phyloP scores from a whole-genome alignment of 2,329 filamentous ascomycete genomes.

The Rhexocercosporidium sp. region DNA sequence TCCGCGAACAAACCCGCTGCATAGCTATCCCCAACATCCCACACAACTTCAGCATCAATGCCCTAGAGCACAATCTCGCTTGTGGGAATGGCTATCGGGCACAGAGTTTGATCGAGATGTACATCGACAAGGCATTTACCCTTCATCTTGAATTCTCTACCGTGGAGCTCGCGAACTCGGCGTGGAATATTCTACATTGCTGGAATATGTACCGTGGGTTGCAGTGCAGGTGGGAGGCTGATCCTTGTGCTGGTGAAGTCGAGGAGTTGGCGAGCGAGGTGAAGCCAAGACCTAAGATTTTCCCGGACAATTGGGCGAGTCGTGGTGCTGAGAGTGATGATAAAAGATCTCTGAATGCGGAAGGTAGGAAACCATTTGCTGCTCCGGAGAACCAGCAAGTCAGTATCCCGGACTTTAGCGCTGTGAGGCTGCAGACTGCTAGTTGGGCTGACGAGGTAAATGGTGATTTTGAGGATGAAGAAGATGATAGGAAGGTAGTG shows the following conservation, averaged over 20 bases:
- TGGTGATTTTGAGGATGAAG: slow-evolving; percentile 15
- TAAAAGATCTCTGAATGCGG: not conserved
- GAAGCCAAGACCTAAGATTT: slow-evolving; percentile 14
- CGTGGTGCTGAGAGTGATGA: not conserved
- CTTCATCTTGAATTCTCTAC: slow-evolving; percentile 36
- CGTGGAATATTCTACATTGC: slow-evolving; percentile 26
- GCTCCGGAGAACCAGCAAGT: slow-evolving; percentile 27
- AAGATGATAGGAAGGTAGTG: not conserved
- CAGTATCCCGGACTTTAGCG: slow-evolving; percentile 29
- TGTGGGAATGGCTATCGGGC: slow-evolving; percentile 17
- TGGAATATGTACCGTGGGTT: slow-evolving; percentile 23
- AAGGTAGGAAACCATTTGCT: slow-evolving; percentile 20
- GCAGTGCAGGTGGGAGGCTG: slow-evolving; percentile 27
- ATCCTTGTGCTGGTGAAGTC: slow-evolving; percentile 35
- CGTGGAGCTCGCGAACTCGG: slow-evolving; percentile 26
- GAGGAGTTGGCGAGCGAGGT: slow-evolving; percentile 29
- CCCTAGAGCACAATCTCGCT: slow-evolving; percentile 20
- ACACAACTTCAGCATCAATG: slow-evolving; percentile 13
- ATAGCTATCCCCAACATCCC: slow-evolving; percentile 30
- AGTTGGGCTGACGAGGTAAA: slow-evolving; percentile 38
- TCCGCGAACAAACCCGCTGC: slow-evolving; percentile 29
- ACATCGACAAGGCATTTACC: slow-evolving; percentile 27
- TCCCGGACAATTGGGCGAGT: slow-evolving; percentile 9
- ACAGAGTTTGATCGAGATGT: slow-evolving; percentile 29
- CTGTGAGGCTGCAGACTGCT: slow-evolving; percentile 16